A percentile compares a stretch with the other conserved stretches of the same genome.
Evolutionary conservation across 108 stramenopile genomes (phyloP).

Genomic region (Chaetoceros muelleri): DNA sequence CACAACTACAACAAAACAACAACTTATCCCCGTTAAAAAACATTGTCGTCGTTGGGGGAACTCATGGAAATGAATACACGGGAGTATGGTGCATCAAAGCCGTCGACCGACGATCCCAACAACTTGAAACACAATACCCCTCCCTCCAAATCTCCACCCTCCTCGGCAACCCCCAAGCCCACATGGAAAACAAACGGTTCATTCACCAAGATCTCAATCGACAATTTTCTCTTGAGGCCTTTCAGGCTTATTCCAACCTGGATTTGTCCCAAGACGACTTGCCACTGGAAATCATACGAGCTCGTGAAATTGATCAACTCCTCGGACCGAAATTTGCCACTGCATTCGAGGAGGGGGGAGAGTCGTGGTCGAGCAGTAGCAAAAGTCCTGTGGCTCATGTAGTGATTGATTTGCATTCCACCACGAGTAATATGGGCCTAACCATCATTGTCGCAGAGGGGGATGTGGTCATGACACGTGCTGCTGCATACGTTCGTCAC

Average conservation of each 20-base stretch:
- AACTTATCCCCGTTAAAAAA: no score
- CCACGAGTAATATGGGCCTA: conserved; percentile 75
- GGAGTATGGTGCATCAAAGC: conserved; percentile 68
- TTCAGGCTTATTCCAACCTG: conserved; percentile 4
- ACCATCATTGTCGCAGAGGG: conserved; percentile 64
- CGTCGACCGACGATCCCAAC: conserved; percentile 17
- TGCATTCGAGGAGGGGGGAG: conserved; percentile 3
- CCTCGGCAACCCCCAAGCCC: conserved; percentile 64
- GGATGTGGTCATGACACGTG: conserved; percentile 48
- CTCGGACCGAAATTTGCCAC: conserved; percentile 57
- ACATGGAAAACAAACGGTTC: conserved; percentile 64
- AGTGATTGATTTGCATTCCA: conserved; percentile 72
- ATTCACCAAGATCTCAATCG: conserved; percentile 72
- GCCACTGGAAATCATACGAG: conserved; percentile 47
- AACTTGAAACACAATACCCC: conserved; percentile 15
- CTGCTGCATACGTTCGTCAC: conserved; percentile 66
- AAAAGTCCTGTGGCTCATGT: conserved; percentile 36
- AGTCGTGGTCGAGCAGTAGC: background rate
- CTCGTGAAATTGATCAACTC: conserved; percentile 47
- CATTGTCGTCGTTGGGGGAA: conserved; percentile 70
- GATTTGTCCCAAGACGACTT: background rate
- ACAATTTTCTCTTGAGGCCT: conserved; percentile 43
- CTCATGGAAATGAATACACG: conserved; percentile 87
- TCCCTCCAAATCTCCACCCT: conserved; percentile 38
- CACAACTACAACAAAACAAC: no score